A percentile compares a stretch with the other conserved stretches of the same genome.
These are phyloP conservation scores for Oemleria cerasiformis DNA, from an alignment of 306 rosid genomes.

Conservation along the genomic window DNA sequence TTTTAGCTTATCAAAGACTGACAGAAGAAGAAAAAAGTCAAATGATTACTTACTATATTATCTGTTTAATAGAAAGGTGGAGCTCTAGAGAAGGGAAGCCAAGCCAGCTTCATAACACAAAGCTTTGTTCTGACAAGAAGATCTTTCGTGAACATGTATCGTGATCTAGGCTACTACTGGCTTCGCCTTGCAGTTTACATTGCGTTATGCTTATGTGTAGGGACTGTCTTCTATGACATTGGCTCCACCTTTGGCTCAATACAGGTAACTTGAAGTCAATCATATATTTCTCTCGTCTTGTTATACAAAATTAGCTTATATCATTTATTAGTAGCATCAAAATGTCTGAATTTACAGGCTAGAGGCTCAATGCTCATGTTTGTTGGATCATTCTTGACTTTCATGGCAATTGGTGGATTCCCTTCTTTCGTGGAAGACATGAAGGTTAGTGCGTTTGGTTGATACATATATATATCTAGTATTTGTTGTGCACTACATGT, in stretches of 20 bases:
- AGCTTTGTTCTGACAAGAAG: slow-evolving; percentile 40
- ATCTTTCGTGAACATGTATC: slow-evolving; percentile 49
- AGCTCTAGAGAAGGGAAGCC: slow-evolving; percentile 28
- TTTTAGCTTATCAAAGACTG: background rate
- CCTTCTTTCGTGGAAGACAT: slow-evolving; percentile 77
- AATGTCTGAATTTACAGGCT: slow-evolving; percentile 37
- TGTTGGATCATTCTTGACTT: slow-evolving; percentile 56
- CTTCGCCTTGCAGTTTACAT: slow-evolving; percentile 43
- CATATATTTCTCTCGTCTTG: background rate
- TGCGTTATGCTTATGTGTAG: slow-evolving; percentile 38
- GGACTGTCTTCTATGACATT: slow-evolving; percentile 38
- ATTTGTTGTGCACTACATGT: background rate
- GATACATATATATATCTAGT: background rate
- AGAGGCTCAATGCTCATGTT: slow-evolving; percentile 62
- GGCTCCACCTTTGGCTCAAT: slow-evolving; percentile 35
- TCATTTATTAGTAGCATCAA: background rate
- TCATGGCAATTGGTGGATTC: slow-evolving; percentile 71
- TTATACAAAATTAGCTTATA: background rate
- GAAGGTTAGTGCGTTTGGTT: slow-evolving; percentile 41
- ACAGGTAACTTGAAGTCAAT: slow-evolving; percentile 20
- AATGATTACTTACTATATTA: no score
- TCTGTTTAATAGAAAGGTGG: slow-evolving; percentile 12
- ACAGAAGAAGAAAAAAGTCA: background rate
- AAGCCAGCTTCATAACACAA: slow-evolving; percentile 36
- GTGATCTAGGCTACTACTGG: slow-evolving; percentile 51